phyloP scores from a whole-genome alignment of 805 yeast species.

The Ogataea zsoltii region DNA sequence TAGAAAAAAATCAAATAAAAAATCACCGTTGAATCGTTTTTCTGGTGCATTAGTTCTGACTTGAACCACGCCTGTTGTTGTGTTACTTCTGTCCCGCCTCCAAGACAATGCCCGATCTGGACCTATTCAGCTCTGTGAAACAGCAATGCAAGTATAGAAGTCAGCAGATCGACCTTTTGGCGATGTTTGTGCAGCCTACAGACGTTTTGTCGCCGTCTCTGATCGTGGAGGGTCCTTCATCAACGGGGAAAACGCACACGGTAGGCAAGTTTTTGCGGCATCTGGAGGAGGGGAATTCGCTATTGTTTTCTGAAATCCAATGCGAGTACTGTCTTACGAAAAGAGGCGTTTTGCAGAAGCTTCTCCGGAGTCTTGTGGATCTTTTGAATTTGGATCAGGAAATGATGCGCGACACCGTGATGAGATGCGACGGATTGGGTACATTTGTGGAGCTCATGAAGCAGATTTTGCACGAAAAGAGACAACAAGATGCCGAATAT shows the following conservation, averaged over 20 bases:
- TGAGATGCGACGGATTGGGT: conserved; percentile 42
- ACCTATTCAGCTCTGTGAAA: conserved; percentile 2
- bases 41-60: not conserved
- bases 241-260: conserved; percentile 49
- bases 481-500: not conserved
- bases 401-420: conserved; percentile 18
- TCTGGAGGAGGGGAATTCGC: conserved; percentile 16
- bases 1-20: no score
- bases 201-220: conserved; percentile 37
- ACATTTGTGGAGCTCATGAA: conserved; percentile 43
- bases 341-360: conserved; percentile 42
- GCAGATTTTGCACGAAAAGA: conserved; percentile 28
- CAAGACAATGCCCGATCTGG: conserved; percentile 5
- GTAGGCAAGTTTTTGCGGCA: conserved; percentile 35
- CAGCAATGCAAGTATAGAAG: conserved; percentile 29
- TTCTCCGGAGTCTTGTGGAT: conserved; percentile 36
- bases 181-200: conserved; percentile 35
- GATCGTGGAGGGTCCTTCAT: conserved; percentile 48
- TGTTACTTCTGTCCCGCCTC: no score
- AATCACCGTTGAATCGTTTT: no score
- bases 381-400: conserved; percentile 9
- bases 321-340: conserved; percentile 48
- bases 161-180: conserved; percentile 37
- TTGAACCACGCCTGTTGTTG: no score
- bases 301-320: conserved; percentile 35